Conservation (phyloP, 306 rosid genomes). For the Acacia melanoxylon region DNA sequence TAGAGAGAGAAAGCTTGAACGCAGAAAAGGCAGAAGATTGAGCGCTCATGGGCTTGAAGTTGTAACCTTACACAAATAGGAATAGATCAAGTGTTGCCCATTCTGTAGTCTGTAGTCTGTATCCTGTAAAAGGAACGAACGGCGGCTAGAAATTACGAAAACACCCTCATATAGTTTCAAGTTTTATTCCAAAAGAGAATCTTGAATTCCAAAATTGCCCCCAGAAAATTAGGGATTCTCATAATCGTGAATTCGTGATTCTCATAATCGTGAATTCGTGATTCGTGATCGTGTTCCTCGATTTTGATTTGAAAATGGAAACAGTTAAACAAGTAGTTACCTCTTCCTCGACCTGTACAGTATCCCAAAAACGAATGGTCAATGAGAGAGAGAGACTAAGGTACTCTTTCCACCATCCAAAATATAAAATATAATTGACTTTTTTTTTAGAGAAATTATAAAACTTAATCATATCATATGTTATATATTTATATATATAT, state of each 20-base stretch:
- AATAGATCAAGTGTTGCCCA: background rate
- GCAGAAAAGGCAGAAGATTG: constrained; percentile 24
- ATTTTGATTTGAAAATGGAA: background rate
- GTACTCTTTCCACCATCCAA: background rate
- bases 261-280: background rate
- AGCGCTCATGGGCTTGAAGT: background rate
- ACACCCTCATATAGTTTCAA: background rate
- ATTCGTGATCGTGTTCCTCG: background rate
- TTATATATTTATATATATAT: too few species aligned
- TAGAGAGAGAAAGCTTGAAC: constrained; percentile 20
- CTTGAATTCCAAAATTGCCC: background rate
- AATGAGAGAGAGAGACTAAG: background rate
- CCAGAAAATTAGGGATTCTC: background rate
- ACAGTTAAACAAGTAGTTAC: background rate
- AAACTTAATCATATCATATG: too few species aligned
- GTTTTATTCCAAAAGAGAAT: too few species aligned
- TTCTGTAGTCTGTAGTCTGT: background rate
- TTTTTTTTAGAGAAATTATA: too few species aligned
- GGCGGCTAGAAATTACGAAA: background rate
- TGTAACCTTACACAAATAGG: background rate
- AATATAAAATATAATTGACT: too few species aligned
- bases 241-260: background rate
- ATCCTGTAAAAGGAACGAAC: background rate
- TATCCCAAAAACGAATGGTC: background rate
- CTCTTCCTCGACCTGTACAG: background rate